phyloP scores from a whole-genome alignment of 1,284 basidiomycete species.

The Ceratobasidium sp. region DNA sequence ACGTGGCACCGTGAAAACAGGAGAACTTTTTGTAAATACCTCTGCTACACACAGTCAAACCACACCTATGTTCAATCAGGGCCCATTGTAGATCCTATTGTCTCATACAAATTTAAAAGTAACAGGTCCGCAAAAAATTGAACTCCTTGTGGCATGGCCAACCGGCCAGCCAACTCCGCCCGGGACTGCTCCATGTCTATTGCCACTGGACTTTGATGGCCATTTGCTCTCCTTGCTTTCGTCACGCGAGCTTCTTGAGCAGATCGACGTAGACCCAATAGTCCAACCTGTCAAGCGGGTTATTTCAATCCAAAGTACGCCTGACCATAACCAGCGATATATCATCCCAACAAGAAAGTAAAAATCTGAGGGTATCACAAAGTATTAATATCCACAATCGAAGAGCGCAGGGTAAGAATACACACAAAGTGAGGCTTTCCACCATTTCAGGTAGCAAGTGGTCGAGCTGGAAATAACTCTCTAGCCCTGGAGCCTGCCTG shows the following conservation, averaged over 20 bases:
- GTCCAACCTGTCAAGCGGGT: not conserved
- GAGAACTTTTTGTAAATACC: too few relatives aligned
- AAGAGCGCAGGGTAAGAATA: not conserved
- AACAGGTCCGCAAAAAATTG: too few relatives aligned
- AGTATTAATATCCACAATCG: not conserved
- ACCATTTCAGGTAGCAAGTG: not conserved
- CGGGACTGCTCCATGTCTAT: too few relatives aligned
- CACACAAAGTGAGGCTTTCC: not conserved
- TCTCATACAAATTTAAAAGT: too few relatives aligned
- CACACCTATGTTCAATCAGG: too few relatives aligned
- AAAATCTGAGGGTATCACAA: not conserved
- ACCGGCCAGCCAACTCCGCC: too few relatives aligned
- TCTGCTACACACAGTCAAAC: too few relatives aligned
- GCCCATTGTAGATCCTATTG: too few relatives aligned
- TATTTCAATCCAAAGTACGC: not conserved
- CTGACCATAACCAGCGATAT: not conserved
- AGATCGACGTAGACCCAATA: not conserved
- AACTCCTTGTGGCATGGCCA: too few relatives aligned
- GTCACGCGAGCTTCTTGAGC: not conserved
- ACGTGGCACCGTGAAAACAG: too few relatives aligned
- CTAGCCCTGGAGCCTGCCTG: not conserved
- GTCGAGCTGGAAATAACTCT: not conserved
- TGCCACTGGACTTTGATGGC: not conserved
- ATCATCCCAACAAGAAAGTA: not conserved
- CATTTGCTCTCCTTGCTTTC: not conserved